These are phyloP conservation scores for Melanomma pulvis-pyrius DNA, from an alignment of 495 filamentous ascomycete genomes.

Conservation along the genomic window DNA sequence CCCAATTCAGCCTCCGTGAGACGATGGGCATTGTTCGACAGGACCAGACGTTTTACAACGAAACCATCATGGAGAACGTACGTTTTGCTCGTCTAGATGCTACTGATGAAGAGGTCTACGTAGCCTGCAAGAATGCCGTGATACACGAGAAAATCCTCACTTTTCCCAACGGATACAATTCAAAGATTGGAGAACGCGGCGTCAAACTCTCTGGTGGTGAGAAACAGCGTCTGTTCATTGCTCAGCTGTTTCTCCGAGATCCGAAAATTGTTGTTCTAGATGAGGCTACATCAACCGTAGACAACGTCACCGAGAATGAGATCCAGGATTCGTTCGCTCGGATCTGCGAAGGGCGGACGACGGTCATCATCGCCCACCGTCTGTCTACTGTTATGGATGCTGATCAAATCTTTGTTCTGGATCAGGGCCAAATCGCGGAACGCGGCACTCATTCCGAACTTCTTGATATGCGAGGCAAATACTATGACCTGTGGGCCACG, in stretches of 20 bases:
- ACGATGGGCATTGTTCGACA: conserved; percentile 72
- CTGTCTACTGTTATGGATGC: conserved; percentile 73
- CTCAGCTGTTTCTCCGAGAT: conserved; percentile 57
- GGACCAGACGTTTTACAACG: conserved; percentile 70
- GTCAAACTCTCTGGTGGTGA: conserved; percentile 76
- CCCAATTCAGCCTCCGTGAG: conserved; percentile 65
- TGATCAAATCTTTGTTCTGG: conserved; percentile 67
- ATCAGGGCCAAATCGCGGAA: conserved; percentile 66
- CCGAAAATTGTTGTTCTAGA: conserved; percentile 58
- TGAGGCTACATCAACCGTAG: conserved; percentile 59
- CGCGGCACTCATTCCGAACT: conserved; percentile 66
- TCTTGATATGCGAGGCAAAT: conserved; percentile 30
- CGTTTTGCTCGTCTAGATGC: conserved; percentile 63
- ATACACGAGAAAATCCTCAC: conserved; percentile 45
- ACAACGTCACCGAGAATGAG: conserved; percentile 64
- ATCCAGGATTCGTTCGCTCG: conserved; percentile 67
- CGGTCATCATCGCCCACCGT: conserved; percentile 56
- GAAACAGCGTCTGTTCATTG: conserved; percentile 75
- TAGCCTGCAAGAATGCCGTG: conserved; percentile 67
- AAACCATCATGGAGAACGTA: conserved; percentile 74
- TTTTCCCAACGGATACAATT: conserved; percentile 62
- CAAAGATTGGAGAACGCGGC: conserved; percentile 64
- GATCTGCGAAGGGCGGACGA: conserved; percentile 41
- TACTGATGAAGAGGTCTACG: conserved; percentile 59
- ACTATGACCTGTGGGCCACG: conserved; percentile 32